Evolutionary conservation across 257 asterid species (phyloP).

Genomic region (Solanum corneliomulleri): DNA sequence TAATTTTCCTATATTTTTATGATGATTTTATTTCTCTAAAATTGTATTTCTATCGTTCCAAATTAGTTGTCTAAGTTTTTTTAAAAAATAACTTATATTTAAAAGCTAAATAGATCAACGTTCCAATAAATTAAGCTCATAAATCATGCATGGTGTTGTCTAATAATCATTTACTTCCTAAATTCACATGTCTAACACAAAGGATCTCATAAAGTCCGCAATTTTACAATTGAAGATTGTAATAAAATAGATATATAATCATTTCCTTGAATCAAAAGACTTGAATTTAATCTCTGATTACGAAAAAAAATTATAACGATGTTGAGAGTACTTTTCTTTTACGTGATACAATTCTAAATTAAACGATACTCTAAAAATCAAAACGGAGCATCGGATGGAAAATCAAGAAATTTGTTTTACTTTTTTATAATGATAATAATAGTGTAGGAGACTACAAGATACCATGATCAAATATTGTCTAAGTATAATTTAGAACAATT

Average conservation of each 20-base stretch:
- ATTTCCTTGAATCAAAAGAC: rapidly evolving
- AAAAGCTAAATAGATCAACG: background rate
- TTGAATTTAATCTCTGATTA: background rate
- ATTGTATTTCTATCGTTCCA: background rate
- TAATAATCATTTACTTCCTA: background rate
- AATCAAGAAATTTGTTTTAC: background rate
- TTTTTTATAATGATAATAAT: background rate
- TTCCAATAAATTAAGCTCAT: background rate
- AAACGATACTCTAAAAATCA: background rate
- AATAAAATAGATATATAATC: background rate
- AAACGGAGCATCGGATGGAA: background rate
- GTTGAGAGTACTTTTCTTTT: background rate
- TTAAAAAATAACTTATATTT: background rate
- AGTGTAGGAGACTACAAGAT: too few species aligned
- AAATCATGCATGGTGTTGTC: background rate
- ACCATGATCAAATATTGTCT: background rate
- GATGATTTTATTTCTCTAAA: background rate
- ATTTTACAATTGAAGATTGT: background rate
- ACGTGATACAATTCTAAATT: background rate
- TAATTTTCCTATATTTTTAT: background rate
- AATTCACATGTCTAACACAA: background rate
- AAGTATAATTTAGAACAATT: background rate
- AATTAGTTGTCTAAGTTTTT: background rate
- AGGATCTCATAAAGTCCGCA: background rate
- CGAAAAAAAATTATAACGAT: rapidly evolving